Conservation (phyloP, 163 green algal genomes). For the Scenedesmus sp. region DNA sequence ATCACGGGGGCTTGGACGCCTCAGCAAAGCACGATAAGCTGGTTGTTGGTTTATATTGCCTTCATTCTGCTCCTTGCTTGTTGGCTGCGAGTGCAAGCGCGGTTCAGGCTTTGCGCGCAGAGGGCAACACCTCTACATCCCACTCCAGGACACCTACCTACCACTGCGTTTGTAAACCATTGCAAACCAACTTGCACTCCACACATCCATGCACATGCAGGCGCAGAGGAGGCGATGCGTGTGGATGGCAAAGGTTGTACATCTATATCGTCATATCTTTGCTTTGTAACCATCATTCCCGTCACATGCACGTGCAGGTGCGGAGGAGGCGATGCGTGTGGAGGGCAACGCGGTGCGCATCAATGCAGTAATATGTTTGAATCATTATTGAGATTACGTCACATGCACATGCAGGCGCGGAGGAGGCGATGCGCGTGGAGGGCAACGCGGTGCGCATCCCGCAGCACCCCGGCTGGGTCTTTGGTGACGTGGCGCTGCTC, state of each 20-base stretch:
- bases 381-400: too few species aligned
- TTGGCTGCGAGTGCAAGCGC: too few species aligned
- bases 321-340: slow-evolving; percentile 53
- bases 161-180: too few species aligned
- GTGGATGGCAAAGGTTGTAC: not conserved
- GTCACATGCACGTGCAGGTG: not conserved
- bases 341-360: slow-evolving; percentile 77
- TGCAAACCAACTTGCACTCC: too few species aligned
- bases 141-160: too few species aligned
- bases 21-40: slow-evolving; percentile 46
- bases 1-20: slow-evolving; percentile 64
- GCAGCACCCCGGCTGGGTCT: slow-evolving; percentile 80
- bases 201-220: not conserved
- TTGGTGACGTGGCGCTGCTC: slow-evolving; percentile 85
- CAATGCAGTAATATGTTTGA: not conserved
- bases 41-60: too few species aligned
- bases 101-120: too few species aligned
- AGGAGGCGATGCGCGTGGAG: slow-evolving; percentile 61
- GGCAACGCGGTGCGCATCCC: slow-evolving; percentile 74
- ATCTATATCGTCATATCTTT: too few species aligned
- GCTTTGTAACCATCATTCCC: not conserved
- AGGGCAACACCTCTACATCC: too few species aligned
- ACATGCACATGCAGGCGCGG: not conserved
- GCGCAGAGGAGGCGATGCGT: not conserved
- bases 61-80: too few species aligned